Conservation (phyloP, 2,329 filamentous ascomycete genomes). For the Shiraia sp. region DNA sequence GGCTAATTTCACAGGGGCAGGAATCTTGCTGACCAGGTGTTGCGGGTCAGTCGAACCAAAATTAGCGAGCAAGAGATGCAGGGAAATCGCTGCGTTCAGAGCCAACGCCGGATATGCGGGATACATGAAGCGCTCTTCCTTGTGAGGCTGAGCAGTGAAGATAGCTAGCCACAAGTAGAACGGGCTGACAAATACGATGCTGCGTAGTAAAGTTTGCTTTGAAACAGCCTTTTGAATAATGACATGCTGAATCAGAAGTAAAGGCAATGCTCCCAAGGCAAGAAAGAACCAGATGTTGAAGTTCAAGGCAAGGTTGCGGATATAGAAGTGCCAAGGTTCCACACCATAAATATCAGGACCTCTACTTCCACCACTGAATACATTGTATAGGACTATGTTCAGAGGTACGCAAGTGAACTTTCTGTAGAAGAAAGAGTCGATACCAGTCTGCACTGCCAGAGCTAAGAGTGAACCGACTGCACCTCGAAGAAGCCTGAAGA, state of each 20-base stretch:
- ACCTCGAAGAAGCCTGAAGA: constrained; percentile 69
- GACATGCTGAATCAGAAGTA: constrained; percentile 74
- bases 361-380: constrained; percentile 76
- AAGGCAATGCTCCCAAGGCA: constrained; percentile 72
- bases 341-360: constrained; percentile 94
- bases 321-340: constrained; percentile 96
- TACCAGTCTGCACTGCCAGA: constrained; percentile 67
- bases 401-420: constrained; percentile 77
- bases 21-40: constrained; percentile 70
- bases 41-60: constrained; percentile 72
- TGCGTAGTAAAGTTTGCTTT: constrained; percentile 72
- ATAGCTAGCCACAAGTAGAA: constrained; percentile 95
- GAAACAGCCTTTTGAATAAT: constrained; percentile 64
- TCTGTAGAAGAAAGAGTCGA: constrained; percentile 86
- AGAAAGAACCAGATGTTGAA: constrained; percentile 94
- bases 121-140: constrained; percentile 99
- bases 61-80: constrained; percentile 78
- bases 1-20: constrained; percentile 71
- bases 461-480: constrained; percentile 66
- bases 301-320: constrained; percentile 87
- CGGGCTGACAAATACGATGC: constrained; percentile 75
- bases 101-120: constrained; percentile 89
- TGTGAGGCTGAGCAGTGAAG: constrained; percentile 91
- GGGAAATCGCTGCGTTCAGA: constrained; percentile 81
- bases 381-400: constrained; percentile 95